Evolutionary conservation across 106 monocot genomes (phyloP), one percentile per base, ranked within the genome.

Genomic region (Hemerocallis citrina): DNA sequence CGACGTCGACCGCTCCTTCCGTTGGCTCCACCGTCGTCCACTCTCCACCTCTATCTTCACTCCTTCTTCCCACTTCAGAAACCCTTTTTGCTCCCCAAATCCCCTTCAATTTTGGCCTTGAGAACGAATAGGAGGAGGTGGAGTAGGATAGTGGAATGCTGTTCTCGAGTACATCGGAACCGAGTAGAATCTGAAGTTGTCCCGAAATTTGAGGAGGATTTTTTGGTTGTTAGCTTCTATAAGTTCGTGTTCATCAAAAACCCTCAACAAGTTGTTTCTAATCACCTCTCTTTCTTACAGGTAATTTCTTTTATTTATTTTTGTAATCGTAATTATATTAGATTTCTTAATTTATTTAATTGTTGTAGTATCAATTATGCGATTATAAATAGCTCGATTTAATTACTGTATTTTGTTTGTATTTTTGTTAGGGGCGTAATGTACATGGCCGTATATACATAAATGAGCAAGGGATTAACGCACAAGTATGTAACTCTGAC

Each of bases 141-240:
- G 3, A 32, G 30, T 17, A 16, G 31, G 23, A 15, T 22, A 30
- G 9, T 28, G 25, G 7, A 32, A 33, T 27, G 30, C 30, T 30
- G 17, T 29, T 31, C 45, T n/a, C 43, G 43, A 16, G 25, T 6
- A 7, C 58, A 30, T 30, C 17, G 1, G n/a, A 2, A 9, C 45
- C 9, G 33, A 21, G 38, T 21, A 39, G 50, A 47, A 23, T n/a
- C 13, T 22, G 31, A 46, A n/a, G 15, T 14, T 60, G 20, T 19
- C 21, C 10, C 27, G 24, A 12, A 32, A 32, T 29, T 17, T 34
- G n/a, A n/a, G 31, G 48, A 65, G 9, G 83, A 76, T 1, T 96
- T 81, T 61, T 68, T 80, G 64, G 95, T 96, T 3, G 81, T 86
- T 25, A 96, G 74, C 67, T 87, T 96, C 63, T 96, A 96, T 34